Base-by-base conservation (phyloP, 495 filamentous ascomycete species). In the Pyrenula massariospora region DNA sequence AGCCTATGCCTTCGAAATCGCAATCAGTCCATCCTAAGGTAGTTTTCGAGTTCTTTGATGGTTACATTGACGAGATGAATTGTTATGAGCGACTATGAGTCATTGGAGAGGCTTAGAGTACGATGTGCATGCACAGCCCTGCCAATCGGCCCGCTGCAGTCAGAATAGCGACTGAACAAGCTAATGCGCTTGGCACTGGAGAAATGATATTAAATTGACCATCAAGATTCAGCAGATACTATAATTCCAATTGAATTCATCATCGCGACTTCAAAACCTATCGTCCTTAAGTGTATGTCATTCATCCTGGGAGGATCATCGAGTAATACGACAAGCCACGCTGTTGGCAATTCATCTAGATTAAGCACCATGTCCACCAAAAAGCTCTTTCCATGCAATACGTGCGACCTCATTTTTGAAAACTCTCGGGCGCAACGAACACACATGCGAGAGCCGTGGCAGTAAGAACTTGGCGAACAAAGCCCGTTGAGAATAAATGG, bases 101-200 rank as follows among this genome's bases (percentile, higher is more conserved):
- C 50, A 52, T 24, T 52, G 50, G 50, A 52, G 50, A 52, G 50
- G 50, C 50, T 52, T 52, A n/a, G n/a, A n/a, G n/a, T n/a, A n/a
- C n/a, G n/a, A n/a, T n/a, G n/a, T 52, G 50, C 50, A 10, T 20
- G 50, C 50, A 52, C 50, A 52, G 50, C 50, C 50, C 5, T 8
- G 50, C 50, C 50, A 19, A 52, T 52, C 50, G 50, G 50, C 50
- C 42, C 19, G 50, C 50, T 52, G 50, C 50, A 52, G 50, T 19
- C 50, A 52, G 50, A 24, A 52, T 52, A 52, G 50, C 50, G 50
- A 52, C 50, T 52, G 50, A 52, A 52, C 50, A 52, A 52, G 8
- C 50, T 19, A 52, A 52, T 52, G 50, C 50, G 20, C 50, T 52
- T 52, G 8, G 50, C 8, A 19, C 50, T 8, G 20, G 50, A 52